phyloP scores from a whole-genome alignment of 164 flowering plant species.

The Pachysandra terminalis region DNA sequence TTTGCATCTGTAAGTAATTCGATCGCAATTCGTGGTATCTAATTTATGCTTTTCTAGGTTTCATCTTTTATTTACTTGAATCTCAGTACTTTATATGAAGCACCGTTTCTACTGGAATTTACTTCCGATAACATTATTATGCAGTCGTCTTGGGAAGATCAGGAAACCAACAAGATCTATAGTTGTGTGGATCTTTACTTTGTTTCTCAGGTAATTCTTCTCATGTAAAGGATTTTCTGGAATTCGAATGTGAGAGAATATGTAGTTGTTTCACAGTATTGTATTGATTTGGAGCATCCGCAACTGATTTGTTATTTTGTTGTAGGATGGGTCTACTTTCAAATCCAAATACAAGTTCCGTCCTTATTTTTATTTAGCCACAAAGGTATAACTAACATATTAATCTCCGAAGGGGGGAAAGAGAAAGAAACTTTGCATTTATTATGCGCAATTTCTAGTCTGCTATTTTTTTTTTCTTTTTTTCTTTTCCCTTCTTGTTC shows the following conservation, averaged over 20 bases:
- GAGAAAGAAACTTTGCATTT: background rate
- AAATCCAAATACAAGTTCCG: conserved; percentile 71
- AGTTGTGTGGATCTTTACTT: conserved; percentile 95
- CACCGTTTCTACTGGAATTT: too few species aligned
- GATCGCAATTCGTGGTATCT: background rate
- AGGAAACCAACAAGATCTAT: conserved; percentile 51
- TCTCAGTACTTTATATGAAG: too few species aligned
- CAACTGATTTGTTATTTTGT: background rate
- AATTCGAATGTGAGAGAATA: background rate
- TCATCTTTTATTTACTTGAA: too few species aligned
- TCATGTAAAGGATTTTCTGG: background rate
- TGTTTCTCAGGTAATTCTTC: conserved; percentile 71
- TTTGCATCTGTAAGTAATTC: conserved; percentile 60
- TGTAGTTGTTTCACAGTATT: background rate
- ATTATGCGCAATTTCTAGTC: conserved; percentile 29
- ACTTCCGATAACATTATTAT: background rate
- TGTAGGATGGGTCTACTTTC: conserved; percentile 67
- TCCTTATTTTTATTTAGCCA: conserved; percentile 68
- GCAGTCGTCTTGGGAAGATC: conserved; percentile 90
- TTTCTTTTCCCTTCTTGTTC: too few species aligned
- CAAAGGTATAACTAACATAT: conserved; percentile 33
- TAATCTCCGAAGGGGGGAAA: background rate
- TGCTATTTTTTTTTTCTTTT: too few species aligned
- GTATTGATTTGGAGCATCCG: background rate
- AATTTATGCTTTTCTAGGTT: too few species aligned